Evolutionary conservation across 1,284 basidiomycete genomes (phyloP), one percentile per base, ranked within the genome.

Genomic region (Leccinum griseonigrum): DNA sequence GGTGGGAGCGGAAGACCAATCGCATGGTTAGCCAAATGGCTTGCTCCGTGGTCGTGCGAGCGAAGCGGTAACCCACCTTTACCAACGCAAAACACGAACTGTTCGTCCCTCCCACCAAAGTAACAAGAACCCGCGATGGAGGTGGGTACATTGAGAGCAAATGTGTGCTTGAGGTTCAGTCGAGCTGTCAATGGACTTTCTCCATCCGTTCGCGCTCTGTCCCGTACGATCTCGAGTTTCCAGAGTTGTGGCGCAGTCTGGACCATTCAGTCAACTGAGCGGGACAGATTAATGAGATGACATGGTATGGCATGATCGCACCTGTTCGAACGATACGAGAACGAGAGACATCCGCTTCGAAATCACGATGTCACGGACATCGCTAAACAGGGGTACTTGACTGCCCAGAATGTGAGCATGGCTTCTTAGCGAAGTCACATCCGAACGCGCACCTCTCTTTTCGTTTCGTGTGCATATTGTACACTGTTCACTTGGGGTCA

Each of bases 171-270:
- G 16, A 80, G 69, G 26, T 80, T 82, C 16, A 90, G 76, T 34
- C 88, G 80, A 18, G 73, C 73, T 63, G 79, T 64, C 68, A 78
- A 55, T 63, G 70, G 38, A 63, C 70, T 66, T 64, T 75, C 54
- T 69, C 76, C 57, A 53, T 69, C 51, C 26, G 60, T 62, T 16
- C 64, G 64, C 9, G 69, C 62, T 26, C 60, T 79, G 72, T 85
- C 84, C 63, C 83, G 85, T 46, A 90, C 77, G 28, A 83, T 71
- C 53, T 91, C 88, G 50, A 92, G 73, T 71, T 85, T 88, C 90
- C 90, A 92, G 2, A 92, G 77, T 71, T 92, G 90, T 0, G 91
- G 90, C 13, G 90, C 83, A 1, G 87, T 85, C 88, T 91, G 48
- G 31, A 14, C 16, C n/a, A 11, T 34, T 32, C 2, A 11, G 29